Base-by-base conservation (phyloP, 164 flowering plant genomes). In the Chloranthus sessilifolius region DNA sequence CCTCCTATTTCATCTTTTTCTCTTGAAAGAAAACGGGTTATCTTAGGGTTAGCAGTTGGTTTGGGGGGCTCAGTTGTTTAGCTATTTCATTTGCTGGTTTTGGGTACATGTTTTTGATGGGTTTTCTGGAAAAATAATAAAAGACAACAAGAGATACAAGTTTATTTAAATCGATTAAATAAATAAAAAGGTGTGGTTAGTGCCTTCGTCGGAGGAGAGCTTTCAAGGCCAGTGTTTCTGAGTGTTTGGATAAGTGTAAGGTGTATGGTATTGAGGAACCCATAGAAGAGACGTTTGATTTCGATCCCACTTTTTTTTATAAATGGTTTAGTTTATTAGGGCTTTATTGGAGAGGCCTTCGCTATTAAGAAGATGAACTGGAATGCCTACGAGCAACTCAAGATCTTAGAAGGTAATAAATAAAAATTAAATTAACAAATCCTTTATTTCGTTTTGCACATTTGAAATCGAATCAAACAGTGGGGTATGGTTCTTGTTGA, bases 311-410 rank as follows among this genome's bases (percentile, higher is more conserved):
- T 16, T 78, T 60, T n/a, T 40, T 27, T 85, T 63, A 79, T 88
- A 67, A 75, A 78, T 34, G 98, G 98, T 3, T 76, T 88, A 60
- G 96, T 91, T 21, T 88, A 78, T 47, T 80, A 68, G 65, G 98
- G 95, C 3, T 43, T 15, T 43, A 64, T 88, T 20, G 58, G 68
- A 60, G 82, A 81, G 50, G 34, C 56, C 11, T 83, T 58, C 62
- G 98, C 96, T 25, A 79, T 91, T 62, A 88, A 88, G 82, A 83
- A 73, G 73, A 88, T 91, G 98, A 91, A 82, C 41, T 91, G 96
- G 95, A 83, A 91, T 70, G 98, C 95, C 48, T 72, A 45, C 58
- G 92, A 88, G 48, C 90, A 90, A 55, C 82, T 90, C 64, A 90
- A 83, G 78, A 87, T 90, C 61, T 62, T 87, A 90, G 61, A 90